These are phyloP conservation scores for Candida glucosophila DNA, from an alignment of 1,139 yeast species.

Conservation along the genomic window DNA sequence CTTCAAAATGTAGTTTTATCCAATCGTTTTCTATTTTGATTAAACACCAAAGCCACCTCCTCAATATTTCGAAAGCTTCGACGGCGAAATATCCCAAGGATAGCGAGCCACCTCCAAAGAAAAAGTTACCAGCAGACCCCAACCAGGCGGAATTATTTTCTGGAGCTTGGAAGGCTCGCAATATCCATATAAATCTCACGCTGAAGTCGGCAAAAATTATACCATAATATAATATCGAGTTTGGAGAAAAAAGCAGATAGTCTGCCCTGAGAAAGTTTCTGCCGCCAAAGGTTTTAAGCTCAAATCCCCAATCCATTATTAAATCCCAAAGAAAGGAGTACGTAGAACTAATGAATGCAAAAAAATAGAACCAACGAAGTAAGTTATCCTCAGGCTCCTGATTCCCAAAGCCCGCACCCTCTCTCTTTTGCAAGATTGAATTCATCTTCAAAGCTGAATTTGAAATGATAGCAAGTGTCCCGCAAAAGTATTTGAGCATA, in stretches of 20 bases:
- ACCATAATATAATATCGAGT: constrained; percentile 28
- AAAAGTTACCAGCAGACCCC: constrained; percentile 20
- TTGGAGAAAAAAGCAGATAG: constrained; percentile 13
- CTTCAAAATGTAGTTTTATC: constrained; percentile 23
- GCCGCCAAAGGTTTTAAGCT: constrained; percentile 29
- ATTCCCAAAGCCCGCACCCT: constrained; percentile 8
- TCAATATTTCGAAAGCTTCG: constrained; percentile 63
- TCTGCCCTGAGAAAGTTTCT: constrained; percentile 8
- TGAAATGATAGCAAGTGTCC: constrained; percentile 29
- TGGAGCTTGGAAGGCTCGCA: constrained; percentile 28
- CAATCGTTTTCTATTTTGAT: constrained; percentile 77
- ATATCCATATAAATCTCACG: constrained; percentile 70
- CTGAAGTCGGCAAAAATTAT: constrained; percentile 54
- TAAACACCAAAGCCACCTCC: constrained; percentile 89
- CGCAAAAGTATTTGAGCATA: constrained; percentile 59
- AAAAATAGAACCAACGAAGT: constrained; percentile 36
- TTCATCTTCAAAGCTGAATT: too few species aligned
- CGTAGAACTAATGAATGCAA: constrained; percentile 54
- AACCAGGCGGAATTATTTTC: constrained; percentile 1
- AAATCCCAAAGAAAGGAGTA: constrained; percentile 88
- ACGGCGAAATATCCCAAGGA: constrained; percentile 54
- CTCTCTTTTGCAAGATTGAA: constrained; percentile 14
- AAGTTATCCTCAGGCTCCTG: too few species aligned
- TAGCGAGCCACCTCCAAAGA: constrained; percentile 39
- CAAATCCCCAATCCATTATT: constrained; percentile 79